Base-by-base conservation (phyloP, 352 stramenopile species). In the Hyaloperonospora brassicae region DNA sequence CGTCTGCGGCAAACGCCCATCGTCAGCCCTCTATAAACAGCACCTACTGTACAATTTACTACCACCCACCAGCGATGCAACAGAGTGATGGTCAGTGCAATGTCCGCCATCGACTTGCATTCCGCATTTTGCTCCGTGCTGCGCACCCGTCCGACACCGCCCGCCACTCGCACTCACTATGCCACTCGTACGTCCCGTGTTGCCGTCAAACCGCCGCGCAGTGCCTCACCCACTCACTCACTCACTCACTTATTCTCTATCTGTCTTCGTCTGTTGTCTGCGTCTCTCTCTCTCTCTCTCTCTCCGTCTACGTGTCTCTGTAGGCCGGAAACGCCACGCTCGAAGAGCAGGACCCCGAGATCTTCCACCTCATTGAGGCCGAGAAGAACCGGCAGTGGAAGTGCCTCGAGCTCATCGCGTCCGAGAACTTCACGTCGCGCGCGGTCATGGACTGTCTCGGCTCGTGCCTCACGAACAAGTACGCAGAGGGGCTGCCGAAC, bases 381-480 rank as follows among this genome's bases (percentile, higher is more conserved):
- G 97, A 99, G 79, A 98, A 98, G 78, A 96, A 96, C 73, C 81
- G 96, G 51, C 96, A 98, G 76, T 97, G 86, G 87, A 97, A 96
- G 59, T 97, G 86, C 44, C 76, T 99, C 42, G 96, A 99, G 75
- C 89, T 99, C 48, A 99, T 99, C 71, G 97, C 97, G 11, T 98
- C 93, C 24, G 97, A 99, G 77, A 99, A 99, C 85, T 99, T 99
- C 72, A 99, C 97, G 27, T 98, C 91, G n/a, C 84, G 86, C 34
- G 96, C 96, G 17, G 96, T 99, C 42, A 98, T 99, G 84, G 95
- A 99, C 57, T 98, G 95, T 71, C 85, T 99, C 42, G 97, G 97
- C 60, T 98, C 92, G 57, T 96, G 87, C 55, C 77, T 99, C 13
- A 99, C 97, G 57, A 99, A 99, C 86, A 99, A 99, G 84, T 99